Base-by-base conservation (phyloP, 345 rosid species). In the Anastatica hierochuntica region DNA sequence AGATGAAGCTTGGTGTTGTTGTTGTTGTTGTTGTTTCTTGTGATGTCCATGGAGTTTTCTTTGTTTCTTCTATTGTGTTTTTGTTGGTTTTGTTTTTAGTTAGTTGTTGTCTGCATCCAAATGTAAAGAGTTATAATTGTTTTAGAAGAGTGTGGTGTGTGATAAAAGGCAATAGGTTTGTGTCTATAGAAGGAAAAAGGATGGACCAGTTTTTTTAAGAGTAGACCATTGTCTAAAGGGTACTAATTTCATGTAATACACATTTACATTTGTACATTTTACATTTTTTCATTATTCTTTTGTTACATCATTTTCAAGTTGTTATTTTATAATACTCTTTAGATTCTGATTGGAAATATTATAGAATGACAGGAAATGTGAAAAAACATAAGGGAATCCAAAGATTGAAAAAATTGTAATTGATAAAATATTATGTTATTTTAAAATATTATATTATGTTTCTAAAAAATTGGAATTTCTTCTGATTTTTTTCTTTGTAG, bases 101-200 rank as follows among this genome's bases (percentile, higher is more conserved):
- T 50, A 24, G 49, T 23, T 21, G 57, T 15, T 43, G 70, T 57
- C 33, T 56, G 33, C 38, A 49, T 56, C 37, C 3, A 49, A 14
- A 17, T 26, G 63, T n/a, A 20, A 18, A 41, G 14, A 24, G 60
- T 17, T 43, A 7, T 26, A 26, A 3, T 52, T 43, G 33, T 26
- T 18, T 27, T 14, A 14, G 40, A 26, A 48, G 51, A 21, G 53
- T 14, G 43, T 24, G 49, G 14, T 34, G 38, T 50, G 38, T 34
- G 43, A 45, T n/a, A 58, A 66, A 50, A 50, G 52, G 53, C 42
- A 35, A 26, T 58, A 17, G 64, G 45, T 65, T 48, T 55, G 40
- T 43, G 47, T 56, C 63, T 64, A 41, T 21, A 66, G 50, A 66
- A 31, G 66, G 60, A 38, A 59, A 66, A 58, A 44, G 43, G 43